Base-by-base conservation (phyloP, 768 basidiomycete species). In the Pleurotus cornucopiae region DNA sequence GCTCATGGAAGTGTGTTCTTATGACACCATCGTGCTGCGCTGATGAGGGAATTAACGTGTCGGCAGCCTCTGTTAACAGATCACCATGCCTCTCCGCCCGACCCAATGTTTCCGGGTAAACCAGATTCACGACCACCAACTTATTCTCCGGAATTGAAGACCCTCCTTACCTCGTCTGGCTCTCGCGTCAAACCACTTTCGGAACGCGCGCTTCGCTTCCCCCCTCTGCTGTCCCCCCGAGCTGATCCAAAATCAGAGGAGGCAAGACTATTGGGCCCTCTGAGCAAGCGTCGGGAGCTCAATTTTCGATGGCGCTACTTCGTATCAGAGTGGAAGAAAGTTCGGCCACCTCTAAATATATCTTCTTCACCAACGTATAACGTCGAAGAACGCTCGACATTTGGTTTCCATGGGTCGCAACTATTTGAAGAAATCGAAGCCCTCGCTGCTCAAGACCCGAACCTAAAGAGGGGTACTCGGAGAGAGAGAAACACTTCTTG, bases 281-380 rank as follows among this genome's bases (percentile, higher is more conserved):
- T 91, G 43, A 88, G 87, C 73, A 88, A 82, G 64, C 82, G 90
- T 37, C 80, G 89, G 44, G 81, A 90, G 66, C 76, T 83, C 48
- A 93, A 94, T 68, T 75, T 84, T 46, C 82, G 83, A 18, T 82
- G 86, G 83, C 80, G 83, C 18, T 88, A 76, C 63, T 90, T 84
- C 67, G 70, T 66, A 13, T 61, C 59, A 7, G 80, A 89, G 64
- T 73, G 73, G 60, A 78, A 73, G 62, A 86, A 83, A 60, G 69
- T 85, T 20, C 63, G 70, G 2, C 83, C 85, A 21, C 89, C 91
- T 5, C 66, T 91, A n/a, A 73, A 84, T 59, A 63, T 81, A 13
- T 66, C 67, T n/a, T 60, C 71, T 38, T 61, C 56, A n/a, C 48
- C 59, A 56, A 23, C 48, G 43, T 16, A 58, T 54, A 61, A 20